Evolutionary conservation across 768 basidiomycete genomes (phyloP).

Genomic region (Clitopilus hobsonii): DNA sequence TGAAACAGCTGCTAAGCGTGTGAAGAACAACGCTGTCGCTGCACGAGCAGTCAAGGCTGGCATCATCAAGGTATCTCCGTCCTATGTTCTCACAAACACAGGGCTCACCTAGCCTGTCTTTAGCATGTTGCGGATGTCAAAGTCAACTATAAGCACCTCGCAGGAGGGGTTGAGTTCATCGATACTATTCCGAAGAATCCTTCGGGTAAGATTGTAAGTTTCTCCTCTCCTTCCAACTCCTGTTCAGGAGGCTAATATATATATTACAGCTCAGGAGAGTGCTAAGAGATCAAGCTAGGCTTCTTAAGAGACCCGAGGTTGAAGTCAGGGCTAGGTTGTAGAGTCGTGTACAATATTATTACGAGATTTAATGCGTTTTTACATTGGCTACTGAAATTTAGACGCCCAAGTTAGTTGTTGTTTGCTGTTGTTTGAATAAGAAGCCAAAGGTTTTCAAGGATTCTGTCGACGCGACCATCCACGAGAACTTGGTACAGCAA

Average conservation of each 20-base stretch:
- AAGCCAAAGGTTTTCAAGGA: background rate
- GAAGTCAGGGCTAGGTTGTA: conserved; percentile 11
- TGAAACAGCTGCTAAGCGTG: conserved; percentile 31
- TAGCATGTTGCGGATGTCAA: conserved; percentile 59
- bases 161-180: conserved; percentile 60
- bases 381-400: background rate
- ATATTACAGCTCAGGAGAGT: conserved; percentile 39
- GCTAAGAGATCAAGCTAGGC: conserved; percentile 45
- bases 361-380: background rate
- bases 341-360: background rate
- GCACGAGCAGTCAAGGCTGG: conserved; percentile 34
- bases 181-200: conserved; percentile 66
- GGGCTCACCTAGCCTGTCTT: conserved; percentile 1
- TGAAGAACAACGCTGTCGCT: conserved; percentile 25
- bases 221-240: background rate
- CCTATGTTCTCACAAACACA: background rate
- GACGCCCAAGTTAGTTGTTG: too few species aligned
- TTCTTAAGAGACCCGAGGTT: background rate
- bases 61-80: conserved; percentile 48
- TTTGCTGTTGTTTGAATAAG: background rate
- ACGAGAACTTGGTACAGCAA: background rate
- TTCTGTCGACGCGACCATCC: background rate
- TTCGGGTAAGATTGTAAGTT: conserved; percentile 59
- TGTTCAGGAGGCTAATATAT: background rate
- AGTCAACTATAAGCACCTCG: conserved; percentile 54